Base-by-base conservation (phyloP, 1,139 yeast species). In the Debaryomyces psychrophilus region DNA sequence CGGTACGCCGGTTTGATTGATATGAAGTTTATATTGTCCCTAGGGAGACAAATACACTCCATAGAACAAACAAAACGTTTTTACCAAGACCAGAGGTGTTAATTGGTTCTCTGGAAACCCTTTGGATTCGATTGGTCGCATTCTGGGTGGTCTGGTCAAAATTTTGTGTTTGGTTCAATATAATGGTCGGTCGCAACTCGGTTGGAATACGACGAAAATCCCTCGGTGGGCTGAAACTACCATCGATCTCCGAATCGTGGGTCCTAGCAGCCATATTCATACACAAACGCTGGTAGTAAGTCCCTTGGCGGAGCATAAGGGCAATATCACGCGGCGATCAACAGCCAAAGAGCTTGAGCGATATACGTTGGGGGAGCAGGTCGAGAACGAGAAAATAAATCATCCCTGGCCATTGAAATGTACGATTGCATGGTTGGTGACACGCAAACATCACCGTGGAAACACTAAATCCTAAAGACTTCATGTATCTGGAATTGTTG, bases 121-220 rank as follows among this genome's bases (percentile, higher is more conserved):
- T 11, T 1, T 11, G 5, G 8, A 20, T 35, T 14, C 17, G n/a
- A 20, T 20, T 14, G 17, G 7, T 14, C 12, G 14, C 9, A 28
- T 12, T 28, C 8, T 28, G 31, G 4, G 20, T 11, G 9, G 17
- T 8, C 5, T 33, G 9, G 36, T 20, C 1, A 1, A 25, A 18
- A 15, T 5, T 26, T 26, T 8, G 28, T 9, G 12, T 26, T 26
- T 26, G 8, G 8, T 26, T 3, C 4, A 8, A 8, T 4, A n/a
- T 20, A 3, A 18, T 18, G 25, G 18, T 33, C 34, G 36, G 43
- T 28, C 43, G 29, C 43, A n/a, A 17, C 41, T 43, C 46, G 43
- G 44, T 40, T 17, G 14, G 25, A 26, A 17, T 18, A 6, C 36
- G 25, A 18, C 25, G 25, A 18, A 33, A 33, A 20, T 33, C 22